Evolutionary conservation across 2,329 filamentous ascomycete species (phyloP), one percentile per base, ranked within the genome.

Genomic region (Sporothrix protearum): DNA sequence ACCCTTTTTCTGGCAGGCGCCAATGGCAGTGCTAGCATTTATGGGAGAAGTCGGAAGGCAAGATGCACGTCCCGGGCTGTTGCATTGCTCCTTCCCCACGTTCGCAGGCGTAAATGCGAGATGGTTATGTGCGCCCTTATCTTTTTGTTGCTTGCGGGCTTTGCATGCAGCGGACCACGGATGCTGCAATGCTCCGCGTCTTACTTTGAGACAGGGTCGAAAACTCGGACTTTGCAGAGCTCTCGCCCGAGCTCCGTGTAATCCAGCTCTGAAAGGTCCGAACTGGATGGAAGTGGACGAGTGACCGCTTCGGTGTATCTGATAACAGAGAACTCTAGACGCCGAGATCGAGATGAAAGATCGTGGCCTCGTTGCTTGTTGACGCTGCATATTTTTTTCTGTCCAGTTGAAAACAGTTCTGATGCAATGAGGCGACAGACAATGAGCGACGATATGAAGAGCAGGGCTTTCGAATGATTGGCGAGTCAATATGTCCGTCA

Each of bases 11-110:
- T 45, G 42, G 42, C 25, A 57, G n/a, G 33, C 39, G 12, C 70
- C 70, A 71, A 71, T 71, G 30, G 36, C 9, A 68, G 5, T 12
- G 28, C 53, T 16, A 42, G 42, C 45, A 71, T 45, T 68, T 16
- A 49, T 53, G 70, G 70, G 59, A 71, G 36, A 71, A 71, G 53
- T 71, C 70, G 70, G 70, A 61, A 71, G 42, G 36, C 67, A 16
- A 12, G 14, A 57, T 47, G 36, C 51, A 57, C 33, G 22, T 63
- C 45, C 16, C 25, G 51, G 16, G 14, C 51, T 68, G 25, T 28
- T 39, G 64, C 39, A 39, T 42, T 68, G 66, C 47, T 42, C 66
- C 49, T 55, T 55, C 64, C 64, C 64, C 47, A 68, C 33, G 42
- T 55, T 68, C 33, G 7, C 49, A 57, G 12, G n/a, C 57, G 42